These are phyloP conservation scores for Venturia pyrina DNA, from an alignment of 2,329 filamentous ascomycete genomes.

Conservation along the genomic window DNA sequence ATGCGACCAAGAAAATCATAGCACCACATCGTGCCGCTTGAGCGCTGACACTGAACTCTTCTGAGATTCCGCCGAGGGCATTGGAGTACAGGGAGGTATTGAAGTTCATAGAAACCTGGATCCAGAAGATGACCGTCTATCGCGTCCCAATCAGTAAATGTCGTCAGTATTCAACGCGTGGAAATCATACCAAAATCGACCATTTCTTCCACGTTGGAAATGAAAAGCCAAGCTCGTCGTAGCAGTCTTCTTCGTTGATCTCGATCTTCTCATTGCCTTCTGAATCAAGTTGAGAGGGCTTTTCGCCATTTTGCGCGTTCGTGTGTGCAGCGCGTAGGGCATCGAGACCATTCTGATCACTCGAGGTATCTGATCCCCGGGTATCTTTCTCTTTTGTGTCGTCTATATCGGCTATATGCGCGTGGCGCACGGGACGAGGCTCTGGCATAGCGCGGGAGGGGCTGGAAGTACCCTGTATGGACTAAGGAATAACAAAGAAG, in stretches of 20 bases:
- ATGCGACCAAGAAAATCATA: constrained; percentile 41
- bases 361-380: background rate
- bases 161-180: background rate
- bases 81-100: constrained; percentile 44
- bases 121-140: constrained; percentile 40
- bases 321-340: background rate
- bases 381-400: background rate
- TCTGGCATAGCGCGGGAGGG: too few relatives aligned
- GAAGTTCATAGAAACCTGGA: constrained; percentile 47
- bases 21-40: constrained; percentile 40
- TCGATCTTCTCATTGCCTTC: constrained; percentile 22
- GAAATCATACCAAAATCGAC: constrained; percentile 28
- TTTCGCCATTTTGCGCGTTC: background rate
- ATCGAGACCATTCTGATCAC: constrained; percentile 4
- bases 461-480: too few relatives aligned
- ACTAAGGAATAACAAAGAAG: too few relatives aligned
- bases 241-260: constrained; percentile 50
- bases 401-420: background rate
- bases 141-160: constrained; percentile 36
- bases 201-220: constrained; percentile 58
- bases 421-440: background rate
- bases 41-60: constrained; percentile 37
- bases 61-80: constrained; percentile 31
- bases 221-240: constrained; percentile 53
- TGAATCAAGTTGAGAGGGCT: background rate